Evolutionary conservation across 176 grass and related monocot genomes (phyloP).

Genomic region (Carex kokanica): DNA sequence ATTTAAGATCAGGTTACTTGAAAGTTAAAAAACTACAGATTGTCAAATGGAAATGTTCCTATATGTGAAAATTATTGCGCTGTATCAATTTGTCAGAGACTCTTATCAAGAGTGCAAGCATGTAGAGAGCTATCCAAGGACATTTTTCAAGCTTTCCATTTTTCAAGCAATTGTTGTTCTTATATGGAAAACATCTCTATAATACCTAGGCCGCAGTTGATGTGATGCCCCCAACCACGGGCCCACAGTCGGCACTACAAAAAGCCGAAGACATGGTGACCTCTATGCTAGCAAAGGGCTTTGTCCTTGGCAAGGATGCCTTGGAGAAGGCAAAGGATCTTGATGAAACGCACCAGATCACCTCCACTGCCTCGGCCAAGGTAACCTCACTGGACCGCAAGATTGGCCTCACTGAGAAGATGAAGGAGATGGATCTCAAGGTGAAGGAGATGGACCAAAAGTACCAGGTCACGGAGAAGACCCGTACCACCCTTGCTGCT

Average conservation of each 20-base stretch:
- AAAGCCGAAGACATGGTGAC: conserved; percentile 65
- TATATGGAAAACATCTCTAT: not conserved
- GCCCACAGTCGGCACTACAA: conserved; percentile 44
- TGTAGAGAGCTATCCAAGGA: not conserved
- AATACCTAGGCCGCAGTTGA: not conserved
- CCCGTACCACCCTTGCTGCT: conserved; percentile 56
- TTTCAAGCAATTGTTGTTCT: not conserved
- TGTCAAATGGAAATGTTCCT: not conserved
- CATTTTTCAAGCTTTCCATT: conserved; percentile 24
- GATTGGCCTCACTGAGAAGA: conserved; percentile 70
- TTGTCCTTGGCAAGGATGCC: conserved; percentile 72
- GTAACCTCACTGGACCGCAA: conserved; percentile 51
- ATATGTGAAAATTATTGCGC: not conserved
- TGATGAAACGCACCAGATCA: conserved; percentile 67
- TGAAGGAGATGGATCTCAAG: conserved; percentile 69
- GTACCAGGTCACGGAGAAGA: conserved; percentile 88
- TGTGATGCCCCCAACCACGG: not conserved
- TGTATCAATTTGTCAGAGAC: not conserved
- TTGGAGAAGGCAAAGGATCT: conserved; percentile 67
- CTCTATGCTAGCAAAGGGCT: conserved; percentile 67
- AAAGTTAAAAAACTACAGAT: not conserved
- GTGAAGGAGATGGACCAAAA: conserved; percentile 87
- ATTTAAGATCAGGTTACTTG: not conserved
- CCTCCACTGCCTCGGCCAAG: conserved; percentile 62
- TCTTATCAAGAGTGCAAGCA: not conserved